Conservation (phyloP, 306 rosid genomes). For the Prunus kanzakura region DNA sequence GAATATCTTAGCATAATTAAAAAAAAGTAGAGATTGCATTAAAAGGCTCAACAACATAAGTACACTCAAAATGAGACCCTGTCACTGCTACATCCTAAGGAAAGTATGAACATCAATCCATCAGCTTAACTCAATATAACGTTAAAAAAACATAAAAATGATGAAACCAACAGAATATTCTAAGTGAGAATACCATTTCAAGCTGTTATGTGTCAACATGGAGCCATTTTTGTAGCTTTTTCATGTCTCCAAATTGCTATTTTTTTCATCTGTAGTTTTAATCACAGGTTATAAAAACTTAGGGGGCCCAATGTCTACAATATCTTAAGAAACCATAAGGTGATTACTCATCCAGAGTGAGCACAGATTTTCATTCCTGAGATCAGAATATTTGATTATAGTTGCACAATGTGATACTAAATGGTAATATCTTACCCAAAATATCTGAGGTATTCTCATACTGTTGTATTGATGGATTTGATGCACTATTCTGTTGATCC, state of each 20-base stretch:
- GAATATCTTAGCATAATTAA: too few relatives aligned
- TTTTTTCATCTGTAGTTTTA: not conserved
- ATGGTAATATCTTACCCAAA: conserved; percentile 50
- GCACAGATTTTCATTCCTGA: not conserved
- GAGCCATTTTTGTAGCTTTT: not conserved
- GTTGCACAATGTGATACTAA: not conserved
- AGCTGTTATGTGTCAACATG: not conserved
- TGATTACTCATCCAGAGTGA: not conserved
- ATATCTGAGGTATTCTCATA: conserved; percentile 31
- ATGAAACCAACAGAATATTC: not conserved
- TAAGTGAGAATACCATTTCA: not conserved
- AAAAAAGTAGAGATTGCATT: not conserved
- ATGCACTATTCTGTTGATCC: conserved; percentile 29
- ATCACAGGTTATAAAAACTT: not conserved
- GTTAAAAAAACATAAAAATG: not conserved
- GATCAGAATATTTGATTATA: not conserved
- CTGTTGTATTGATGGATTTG: conserved; percentile 27
- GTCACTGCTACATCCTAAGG: not conserved
- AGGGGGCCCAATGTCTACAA: not conserved
- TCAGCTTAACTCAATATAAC: not conserved
- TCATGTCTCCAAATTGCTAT: not conserved
- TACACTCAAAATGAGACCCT: not conserved
- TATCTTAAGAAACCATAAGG: not conserved
- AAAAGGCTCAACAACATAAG: not conserved
- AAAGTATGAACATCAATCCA: not conserved